Evolutionary conservation across 208 protist species (phyloP), one percentile per base, ranked within the genome.

Genomic region (Phytomonas sp.): DNA sequence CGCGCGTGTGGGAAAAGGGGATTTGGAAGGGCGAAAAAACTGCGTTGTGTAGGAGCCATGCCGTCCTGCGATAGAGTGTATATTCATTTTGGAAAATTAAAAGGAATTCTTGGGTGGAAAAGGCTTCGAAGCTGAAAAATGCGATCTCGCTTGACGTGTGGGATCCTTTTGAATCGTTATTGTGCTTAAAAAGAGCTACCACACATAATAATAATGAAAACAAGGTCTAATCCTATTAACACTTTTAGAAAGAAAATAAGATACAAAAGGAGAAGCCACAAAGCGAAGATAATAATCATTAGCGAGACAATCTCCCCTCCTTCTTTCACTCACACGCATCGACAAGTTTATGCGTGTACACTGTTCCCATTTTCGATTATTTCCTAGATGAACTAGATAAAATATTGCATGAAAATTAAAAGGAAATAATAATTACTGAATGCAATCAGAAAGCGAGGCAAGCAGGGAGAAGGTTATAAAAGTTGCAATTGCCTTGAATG

Each of bases 21-120:
- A 69, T 7, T 69, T 59, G 1, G 29, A 66, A 0, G 68, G 32
- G 30, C 79, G 78, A 72, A 74, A 86, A 70, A 95, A 95, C 75
- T 93, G 87, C 32, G 91, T 95, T 34, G 80, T 74, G 66, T 93
- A 95, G 61, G 77, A 77, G 59, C 91, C 80, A 74, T 93, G 87
- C 10, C 88, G 82, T 10, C 86, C 88, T 26, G 84, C 88, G n/a
- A 87, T 71, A n/a, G 84, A 66, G n/a, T 73, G 70, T 34, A 75
- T 68, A 52, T 81, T 76, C 70, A 69, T 75, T 1, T 26, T 19
- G 49, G 29, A 29, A 26, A 26, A 59, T 2, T 67, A 67, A 65
- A 67, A 49, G 14, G 19, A 37, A 60, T 29, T 66, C 62, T 52
- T n/a, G 33, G 33, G 26, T 32, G n/a, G n/a, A n/a, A n/a, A n/a